Evolutionary conservation across 2,329 filamentous ascomycete genomes (phyloP).

Genomic region (Myriosclerotinia duriaeana): DNA sequence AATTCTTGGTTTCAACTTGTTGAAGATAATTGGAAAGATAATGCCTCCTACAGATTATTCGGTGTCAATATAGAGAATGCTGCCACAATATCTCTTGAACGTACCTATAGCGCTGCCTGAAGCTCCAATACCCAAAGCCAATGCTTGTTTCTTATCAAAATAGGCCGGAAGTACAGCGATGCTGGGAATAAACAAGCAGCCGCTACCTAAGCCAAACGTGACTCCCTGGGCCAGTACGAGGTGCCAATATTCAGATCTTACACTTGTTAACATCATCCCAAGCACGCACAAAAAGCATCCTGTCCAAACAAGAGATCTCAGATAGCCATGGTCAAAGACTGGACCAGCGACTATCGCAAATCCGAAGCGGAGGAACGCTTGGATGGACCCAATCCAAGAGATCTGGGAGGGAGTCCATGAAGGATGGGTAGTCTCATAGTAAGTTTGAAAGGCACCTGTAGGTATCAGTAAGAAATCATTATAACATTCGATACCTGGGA

Average conservation of each 20-base stretch:
- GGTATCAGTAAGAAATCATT: not conserved
- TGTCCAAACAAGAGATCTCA: slow-evolving; percentile 34
- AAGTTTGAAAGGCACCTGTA: slow-evolving; percentile 46
- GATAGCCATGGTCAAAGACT: slow-evolving; percentile 45
- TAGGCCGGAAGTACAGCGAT: slow-evolving; percentile 45
- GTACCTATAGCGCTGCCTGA: slow-evolving; percentile 42
- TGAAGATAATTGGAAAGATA: slow-evolving; percentile 48
- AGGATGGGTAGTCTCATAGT: slow-evolving; percentile 43
- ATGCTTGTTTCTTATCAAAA: slow-evolving; percentile 43
- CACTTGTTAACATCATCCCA: slow-evolving; percentile 44
- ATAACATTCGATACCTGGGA: not conserved
- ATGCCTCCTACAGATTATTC: slow-evolving; percentile 37
- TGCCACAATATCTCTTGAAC: not conserved
- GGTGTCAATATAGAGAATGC: not conserved
- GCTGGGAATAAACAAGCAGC: slow-evolving; percentile 45
- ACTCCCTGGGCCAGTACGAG: slow-evolving; percentile 48
- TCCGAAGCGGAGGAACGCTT: slow-evolving; percentile 46
- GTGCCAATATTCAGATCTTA: slow-evolving; percentile 46
- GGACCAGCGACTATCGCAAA: slow-evolving; percentile 44
- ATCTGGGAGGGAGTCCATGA: slow-evolving; percentile 42
- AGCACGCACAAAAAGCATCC: slow-evolving; percentile 40
- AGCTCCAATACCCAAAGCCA: slow-evolving; percentile 44
- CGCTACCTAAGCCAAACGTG: slow-evolving; percentile 45
- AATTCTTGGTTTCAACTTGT: slow-evolving; percentile 44
- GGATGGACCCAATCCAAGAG: slow-evolving; percentile 48